Percentiles rank a stretch among this genome's conserved stretches.
Evolutionary conservation across 192 early-diverging fungal species (phyloP).

Genomic region (Funneliformis mosseae): DNA sequence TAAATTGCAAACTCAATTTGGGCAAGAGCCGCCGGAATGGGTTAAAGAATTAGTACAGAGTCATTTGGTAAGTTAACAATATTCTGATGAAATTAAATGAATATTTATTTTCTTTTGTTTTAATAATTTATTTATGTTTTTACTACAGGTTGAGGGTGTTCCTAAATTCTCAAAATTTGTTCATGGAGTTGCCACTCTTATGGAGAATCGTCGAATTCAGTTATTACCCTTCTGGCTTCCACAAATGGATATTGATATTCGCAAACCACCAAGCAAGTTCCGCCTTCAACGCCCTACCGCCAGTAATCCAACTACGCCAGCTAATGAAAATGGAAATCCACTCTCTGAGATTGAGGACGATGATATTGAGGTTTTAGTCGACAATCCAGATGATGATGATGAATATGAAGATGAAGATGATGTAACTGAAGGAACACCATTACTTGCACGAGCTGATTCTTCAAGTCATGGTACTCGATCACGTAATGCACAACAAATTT

Average conservation of each 20-base stretch:
- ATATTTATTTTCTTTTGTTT: too few species aligned
- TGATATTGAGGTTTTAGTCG: constrained; percentile 34
- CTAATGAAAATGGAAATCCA: constrained; percentile 39
- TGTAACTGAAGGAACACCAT: constrained; percentile 37
- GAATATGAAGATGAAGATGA: constrained; percentile 32
- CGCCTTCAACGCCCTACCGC: constrained; percentile 51
- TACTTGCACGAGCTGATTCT: not conserved
- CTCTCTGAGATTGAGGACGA: constrained; percentile 22
- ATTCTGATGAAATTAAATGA: too few species aligned
- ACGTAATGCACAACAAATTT: constrained; percentile 35
- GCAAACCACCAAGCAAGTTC: constrained; percentile 68
- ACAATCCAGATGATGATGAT: constrained; percentile 39
- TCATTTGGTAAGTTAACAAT: constrained; percentile 71
- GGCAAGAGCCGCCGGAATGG: constrained; percentile 92
- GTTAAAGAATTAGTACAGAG: constrained; percentile 87
- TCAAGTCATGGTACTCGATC: not conserved
- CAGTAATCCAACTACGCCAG: constrained; percentile 34
- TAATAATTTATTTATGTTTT: not conserved
- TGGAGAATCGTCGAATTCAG: constrained; percentile 71
- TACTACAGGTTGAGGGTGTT: constrained; percentile 73
- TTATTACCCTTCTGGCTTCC: constrained; percentile 95
- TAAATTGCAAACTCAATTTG: constrained; percentile 93
- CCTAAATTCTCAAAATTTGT: constrained; percentile 99
- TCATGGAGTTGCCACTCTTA: constrained; percentile 88
- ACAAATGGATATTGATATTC: constrained; percentile 93